A percentile compares a stretch with the other conserved stretches of the same genome.
phyloP scores from a whole-genome alignment of 2,329 filamentous ascomycete species.

The Aureobasidium sp. region DNA sequence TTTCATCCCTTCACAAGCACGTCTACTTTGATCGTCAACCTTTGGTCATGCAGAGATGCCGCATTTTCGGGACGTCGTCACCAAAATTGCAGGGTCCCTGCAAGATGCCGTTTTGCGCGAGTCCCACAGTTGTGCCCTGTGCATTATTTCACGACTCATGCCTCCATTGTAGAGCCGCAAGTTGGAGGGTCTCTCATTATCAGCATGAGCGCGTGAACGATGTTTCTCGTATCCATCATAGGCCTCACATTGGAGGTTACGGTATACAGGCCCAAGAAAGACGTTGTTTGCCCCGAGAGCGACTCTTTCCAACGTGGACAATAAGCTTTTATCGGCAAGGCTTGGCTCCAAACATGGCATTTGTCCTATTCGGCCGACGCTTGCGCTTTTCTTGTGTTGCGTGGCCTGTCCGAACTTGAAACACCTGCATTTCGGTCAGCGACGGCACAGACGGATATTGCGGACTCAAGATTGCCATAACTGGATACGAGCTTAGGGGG shows the following conservation, averaged over 20 bases:
- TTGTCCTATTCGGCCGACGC: neutral
- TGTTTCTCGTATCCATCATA: neutral
- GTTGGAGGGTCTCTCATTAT: neutral
- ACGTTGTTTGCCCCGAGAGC: neutral
- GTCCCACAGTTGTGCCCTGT: neutral
- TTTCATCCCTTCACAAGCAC: conserved; percentile 3
- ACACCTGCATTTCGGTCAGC: neutral
- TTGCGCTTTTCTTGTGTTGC: neutral
- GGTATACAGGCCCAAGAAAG: neutral
- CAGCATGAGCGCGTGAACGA: neutral
- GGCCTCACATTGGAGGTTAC: neutral
- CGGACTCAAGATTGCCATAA: neutral
- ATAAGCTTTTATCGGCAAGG: neutral
- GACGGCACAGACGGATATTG: neutral
- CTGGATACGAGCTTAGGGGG: too few species aligned
- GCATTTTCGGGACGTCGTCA: neutral
- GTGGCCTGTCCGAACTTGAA: neutral
- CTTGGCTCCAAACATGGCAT: neutral
- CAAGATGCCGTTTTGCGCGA: neutral
- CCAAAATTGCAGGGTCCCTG: neutral
- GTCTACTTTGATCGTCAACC: too few species aligned
- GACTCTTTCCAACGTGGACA: neutral
- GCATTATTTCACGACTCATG: neutral
- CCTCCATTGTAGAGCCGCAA: neutral
- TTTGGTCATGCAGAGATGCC: neutral